Evolutionary conservation across 352 stramenopile species (phyloP), one percentile per base, ranked within the genome.

Genomic region (Globisporangium cystogenes): DNA sequence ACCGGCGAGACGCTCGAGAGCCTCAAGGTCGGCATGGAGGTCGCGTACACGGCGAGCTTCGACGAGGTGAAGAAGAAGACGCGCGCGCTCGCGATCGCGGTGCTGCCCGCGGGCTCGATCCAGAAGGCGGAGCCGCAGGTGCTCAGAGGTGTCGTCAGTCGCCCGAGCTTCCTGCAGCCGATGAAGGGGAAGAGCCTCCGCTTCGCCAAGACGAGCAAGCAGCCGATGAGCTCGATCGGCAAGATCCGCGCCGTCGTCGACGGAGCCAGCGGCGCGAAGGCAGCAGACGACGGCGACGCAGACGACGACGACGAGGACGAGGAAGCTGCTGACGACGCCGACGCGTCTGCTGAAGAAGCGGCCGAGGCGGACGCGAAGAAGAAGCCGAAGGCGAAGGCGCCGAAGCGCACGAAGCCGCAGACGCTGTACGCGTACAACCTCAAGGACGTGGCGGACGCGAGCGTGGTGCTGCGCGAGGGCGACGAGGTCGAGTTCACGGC

Each of bases 1-100:
- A 75, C 66, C 0, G 70, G 68, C 27, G 67, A 86, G 55, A 77
- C 67, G 11, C 62, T 78, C 12, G 63, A 62, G 16, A 73, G 86
- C 23, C 48, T 93, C 37, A 84, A 86, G 43, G 76, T 82, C 54
- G 82, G 79, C 40, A 82, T 84, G 49, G 82, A 93, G 46, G 82
- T 90, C 4, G 63, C 74, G 55, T 90, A 74, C 57, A 73, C 65
- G 10, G 43, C 82, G 27, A 76, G 62, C 24, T 67, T 69, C 27
- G 76, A 85, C 46, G 79, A 90, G n/a, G 86, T 82, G 62, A 88
- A 85, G 64, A 87, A 87, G 55, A 88, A 86, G 51, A 77, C 58
- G 11, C 74, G 74, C 29, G 82, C 82, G 0, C 53, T 74, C 0
- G 53, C 29, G 8, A 76, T 93, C 35, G 48, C 55, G 1, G 57